Evolutionary conservation across 805 yeast genomes (phyloP), one percentile per base, ranked within the genome.

Genomic region (Yarrowia yakushimensis): DNA sequence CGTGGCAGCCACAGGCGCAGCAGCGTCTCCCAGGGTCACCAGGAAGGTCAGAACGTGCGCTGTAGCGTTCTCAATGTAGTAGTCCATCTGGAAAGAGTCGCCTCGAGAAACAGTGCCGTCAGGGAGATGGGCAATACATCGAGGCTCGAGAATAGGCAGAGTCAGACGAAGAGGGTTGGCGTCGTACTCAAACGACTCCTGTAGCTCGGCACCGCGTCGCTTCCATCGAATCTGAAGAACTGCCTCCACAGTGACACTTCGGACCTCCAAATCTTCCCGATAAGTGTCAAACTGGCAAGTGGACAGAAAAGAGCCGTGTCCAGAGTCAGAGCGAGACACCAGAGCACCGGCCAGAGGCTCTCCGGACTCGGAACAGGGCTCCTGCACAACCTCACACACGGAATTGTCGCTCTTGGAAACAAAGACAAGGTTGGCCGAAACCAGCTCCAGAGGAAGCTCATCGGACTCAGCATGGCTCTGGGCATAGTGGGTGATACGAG

Each of bases 11-110:
- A 48, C 55, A 18, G 55, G 42, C 4, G 59, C 59, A 3, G 43
- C 25, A 3, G 33, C 33, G 18, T 52, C 59, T 20, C 59, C 59
- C 71, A 84, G 71, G 12, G 77, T 74, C 2, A 84, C 76, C 12
- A 85, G 73, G 67, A 87, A 90, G 11, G 84, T 83, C 66, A 90
- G 83, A 2, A 86, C 80, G 45, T 86, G 77, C 2, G 87, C 78
- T 0, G 96, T 86, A 13, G 96, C 91, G 69, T 89, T 89, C 69
- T 89, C 96, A 54, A 89, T 69, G 59, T 79, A 77, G 69, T 82
- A 88, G 13, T 31, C 61, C 27, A 65, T 55, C 30, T 55, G 46
- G 61, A 41, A 39, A 3, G 48, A 39, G n/a, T 55, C 37, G 15
- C 61, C 48, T 30, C 61, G 28, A 20, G 46, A 23, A 27, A 39